Evolutionary conservation across 306 rosid genomes (phyloP), one percentile per base, ranked within the genome.

Genomic region (Quercus mongolica): DNA sequence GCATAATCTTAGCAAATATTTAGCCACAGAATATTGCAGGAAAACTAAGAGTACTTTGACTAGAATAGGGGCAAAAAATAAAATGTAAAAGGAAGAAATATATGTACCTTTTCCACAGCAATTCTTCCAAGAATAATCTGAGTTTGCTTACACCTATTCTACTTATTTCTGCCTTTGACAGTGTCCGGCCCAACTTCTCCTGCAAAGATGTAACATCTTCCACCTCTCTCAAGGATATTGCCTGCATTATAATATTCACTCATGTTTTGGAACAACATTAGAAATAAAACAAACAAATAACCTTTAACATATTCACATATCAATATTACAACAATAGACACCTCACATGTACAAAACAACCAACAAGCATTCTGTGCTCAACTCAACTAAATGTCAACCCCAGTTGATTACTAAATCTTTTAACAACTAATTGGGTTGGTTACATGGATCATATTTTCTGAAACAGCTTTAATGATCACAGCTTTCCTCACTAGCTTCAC

Each of bases 61-160:
- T 52, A 38, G 23, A 56, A 74, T 56, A 70, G 28, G 17, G 21
- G 8, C 5, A 64, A 63, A 77, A 2, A 41, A 74, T 15, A 65
- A 28, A 56, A 67, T 26, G 31, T 55, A 63, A 67, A 54, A 79
- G 21, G 12, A 51, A 31, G 13, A 75, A 41, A 7, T 61, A 20
- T 14, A 6, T 26, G 49, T 61, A 92, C 99, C 98, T 92, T 81
- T 95, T 90, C 84, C 90, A 94, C 11, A 95, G 92, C 83, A 95
- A 62, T 83, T 92, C 98, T 88, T 95, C 99, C 84, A 92, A 76
- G 83, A 92, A 95, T 14, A 71, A 71, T 84, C 93, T 89, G 74
- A 95, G 97, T 85, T 90, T 91, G 92, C 98, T 91, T 69, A 95
- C 94, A 74, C 99, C 98, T 84, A 92, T 95, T 80, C 97, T 91